Conservation (phyloP, 228 moss, liverwort and hornwort species). For the Sphagnum fallax region DNA sequence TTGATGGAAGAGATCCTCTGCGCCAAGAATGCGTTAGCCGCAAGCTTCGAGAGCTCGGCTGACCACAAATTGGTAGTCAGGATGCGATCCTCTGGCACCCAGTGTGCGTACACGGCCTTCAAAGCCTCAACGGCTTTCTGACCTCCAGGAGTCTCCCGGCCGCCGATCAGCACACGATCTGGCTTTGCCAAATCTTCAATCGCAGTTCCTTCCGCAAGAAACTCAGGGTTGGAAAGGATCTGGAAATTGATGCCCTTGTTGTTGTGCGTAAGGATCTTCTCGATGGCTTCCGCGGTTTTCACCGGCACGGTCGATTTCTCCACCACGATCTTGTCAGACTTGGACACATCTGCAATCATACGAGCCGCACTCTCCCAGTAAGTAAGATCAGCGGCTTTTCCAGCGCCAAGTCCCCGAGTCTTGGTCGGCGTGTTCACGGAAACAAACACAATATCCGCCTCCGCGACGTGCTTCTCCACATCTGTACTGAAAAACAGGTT, state of each 20-base stretch:
- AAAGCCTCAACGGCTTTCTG: conserved; percentile 7
- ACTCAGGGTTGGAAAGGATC: conserved; percentile 50
- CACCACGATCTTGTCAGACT: conserved; percentile 45
- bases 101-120: conserved; percentile 8
- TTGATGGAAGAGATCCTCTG: conserved; percentile 11
- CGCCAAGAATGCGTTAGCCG: conserved; percentile 7
- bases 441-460: conserved; percentile 37
- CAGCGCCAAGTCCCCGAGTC: conserved; percentile 36
- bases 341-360: conserved; percentile 44
- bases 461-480: conserved; percentile 27
- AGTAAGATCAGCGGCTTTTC: conserved; percentile 41
- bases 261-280: conserved; percentile 38
- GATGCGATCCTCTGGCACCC: conserved; percentile 9
- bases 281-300: conserved; percentile 46
- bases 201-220: conserved; percentile 42
- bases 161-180: conserved; percentile 9
- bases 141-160: conserved; percentile 4
- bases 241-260: conserved; percentile 47
- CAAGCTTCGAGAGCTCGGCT: conserved; percentile 6
- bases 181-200: conserved; percentile 9
- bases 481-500: conserved; percentile 40
- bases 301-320: conserved; percentile 50
- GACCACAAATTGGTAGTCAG: conserved; percentile 7
- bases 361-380: conserved; percentile 51
- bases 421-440: conserved; percentile 45